Percentiles rank a stretch among this genome's conserved stretches.
phyloP scores from a whole-genome alignment of 148 eudicot species.

The Arctostaphylos glauca region DNA sequence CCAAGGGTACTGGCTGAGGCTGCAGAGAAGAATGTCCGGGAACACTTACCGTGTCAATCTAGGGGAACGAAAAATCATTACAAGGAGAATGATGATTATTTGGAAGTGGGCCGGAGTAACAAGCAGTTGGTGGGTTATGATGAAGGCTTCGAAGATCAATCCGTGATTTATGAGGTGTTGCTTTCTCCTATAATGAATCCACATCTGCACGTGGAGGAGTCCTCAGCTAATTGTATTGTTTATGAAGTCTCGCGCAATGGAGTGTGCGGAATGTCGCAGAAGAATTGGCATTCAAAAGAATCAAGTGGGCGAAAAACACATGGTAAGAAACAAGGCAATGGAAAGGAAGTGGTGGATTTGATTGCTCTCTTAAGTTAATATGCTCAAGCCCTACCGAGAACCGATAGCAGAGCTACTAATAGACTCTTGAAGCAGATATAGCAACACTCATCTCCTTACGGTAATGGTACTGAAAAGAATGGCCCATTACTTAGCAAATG shows the following conservation, averaged over 20 bases:
- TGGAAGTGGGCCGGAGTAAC: constrained; percentile 31
- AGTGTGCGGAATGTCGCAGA: constrained; percentile 18
- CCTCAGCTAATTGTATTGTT: constrained; percentile 16
- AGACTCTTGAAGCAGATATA: constrained; percentile 37
- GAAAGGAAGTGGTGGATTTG: constrained; percentile 36
- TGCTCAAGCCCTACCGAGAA: constrained; percentile 39
- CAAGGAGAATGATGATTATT: constrained; percentile 38
- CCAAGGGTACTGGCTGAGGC: neutral
- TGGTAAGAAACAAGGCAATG: constrained; percentile 28
- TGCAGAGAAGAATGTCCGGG: neutral
- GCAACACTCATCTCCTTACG: constrained; percentile 34
- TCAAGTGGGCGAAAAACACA: constrained; percentile 26
- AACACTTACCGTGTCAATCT: constrained; percentile 4
- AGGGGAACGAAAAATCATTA: constrained; percentile 40
- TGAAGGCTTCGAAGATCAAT: constrained; percentile 36
- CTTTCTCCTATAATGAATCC: constrained; percentile 23
- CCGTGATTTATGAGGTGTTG: constrained; percentile 40
- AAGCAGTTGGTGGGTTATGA: constrained; percentile 40
- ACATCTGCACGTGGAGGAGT: constrained; percentile 17
- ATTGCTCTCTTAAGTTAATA: constrained; percentile 37
- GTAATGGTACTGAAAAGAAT: constrained; percentile 44
- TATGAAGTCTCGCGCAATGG: constrained; percentile 16
- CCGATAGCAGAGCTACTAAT: constrained; percentile 33
- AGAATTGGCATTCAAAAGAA: constrained; percentile 19
- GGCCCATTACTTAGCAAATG: constrained; percentile 44